phyloP scores from a whole-genome alignment of 805 yeast genomes.

The Spathaspora passalidarum region DNA sequence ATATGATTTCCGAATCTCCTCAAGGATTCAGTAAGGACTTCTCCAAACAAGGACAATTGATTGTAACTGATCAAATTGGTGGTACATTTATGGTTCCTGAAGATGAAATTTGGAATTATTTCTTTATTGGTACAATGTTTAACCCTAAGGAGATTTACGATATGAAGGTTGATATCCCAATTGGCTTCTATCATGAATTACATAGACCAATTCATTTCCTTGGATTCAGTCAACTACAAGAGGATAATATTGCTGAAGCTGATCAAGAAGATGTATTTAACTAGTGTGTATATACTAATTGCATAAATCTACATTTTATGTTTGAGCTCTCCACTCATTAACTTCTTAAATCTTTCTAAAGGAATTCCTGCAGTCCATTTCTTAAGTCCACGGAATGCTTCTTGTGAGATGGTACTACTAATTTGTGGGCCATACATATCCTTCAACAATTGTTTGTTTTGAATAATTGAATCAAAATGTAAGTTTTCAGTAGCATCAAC shows the following conservation, averaged over 20 bases:
- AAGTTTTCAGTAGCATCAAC: slow-evolving; percentile 36
- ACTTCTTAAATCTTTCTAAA: slow-evolving; percentile 57
- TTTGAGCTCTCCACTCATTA: slow-evolving; percentile 51
- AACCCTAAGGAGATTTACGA: slow-evolving; percentile 55
- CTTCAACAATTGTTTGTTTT: slow-evolving; percentile 39
- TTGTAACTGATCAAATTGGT: slow-evolving; percentile 68
- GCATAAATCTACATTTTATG: slow-evolving; percentile 67
- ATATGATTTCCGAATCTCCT: slow-evolving; percentile 53
- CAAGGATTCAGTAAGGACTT: slow-evolving; percentile 63
- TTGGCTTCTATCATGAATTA: slow-evolving; percentile 76
- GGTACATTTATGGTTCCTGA: slow-evolving; percentile 89
- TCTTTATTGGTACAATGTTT: slow-evolving; percentile 87
- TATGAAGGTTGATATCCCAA: slow-evolving; percentile 74
- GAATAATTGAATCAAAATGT: slow-evolving; percentile 39
- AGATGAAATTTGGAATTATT: slow-evolving; percentile 83
- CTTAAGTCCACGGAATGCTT: slow-evolving; percentile 63
- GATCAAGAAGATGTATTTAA: slow-evolving; percentile 65
- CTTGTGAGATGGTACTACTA: slow-evolving; percentile 56
- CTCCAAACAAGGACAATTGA: slow-evolving; percentile 61
- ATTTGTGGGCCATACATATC: slow-evolving; percentile 31
- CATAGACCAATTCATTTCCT: slow-evolving; percentile 90
- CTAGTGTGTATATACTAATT: slow-evolving; percentile 1
- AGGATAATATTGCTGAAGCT: slow-evolving; percentile 53
- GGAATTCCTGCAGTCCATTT: slow-evolving; percentile 75
- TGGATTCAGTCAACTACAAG: slow-evolving; percentile 66